Evolutionary conservation across 2,329 filamentous ascomycete species (phyloP), one percentile per base, ranked within the genome.

Genomic region (Paraphaeosphaeria sporulosa): DNA sequence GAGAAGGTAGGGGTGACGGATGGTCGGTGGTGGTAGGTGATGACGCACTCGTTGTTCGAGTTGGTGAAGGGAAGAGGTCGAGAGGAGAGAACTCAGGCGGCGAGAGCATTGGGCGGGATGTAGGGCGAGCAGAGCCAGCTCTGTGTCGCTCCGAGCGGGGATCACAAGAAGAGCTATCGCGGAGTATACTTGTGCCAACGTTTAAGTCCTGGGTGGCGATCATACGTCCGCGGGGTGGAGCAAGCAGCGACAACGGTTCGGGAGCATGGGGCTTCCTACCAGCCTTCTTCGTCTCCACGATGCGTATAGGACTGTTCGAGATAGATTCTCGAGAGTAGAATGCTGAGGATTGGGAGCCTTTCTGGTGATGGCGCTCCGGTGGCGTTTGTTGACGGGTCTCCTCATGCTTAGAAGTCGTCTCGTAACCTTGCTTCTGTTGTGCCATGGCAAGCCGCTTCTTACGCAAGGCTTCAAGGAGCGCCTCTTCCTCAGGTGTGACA

Each of bases 401-500:
- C 38, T 70, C 69, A 38, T 77, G 66, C 60, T 80, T 76, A 6
- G 78, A 59, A 15, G 74, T 74, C 23, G 74, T 66, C 38, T 71
- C 68, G 52, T 77, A 76, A 25, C 75, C 78, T 61, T 80, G 75
- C 1, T 71, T 76, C 43, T 77, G 71, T 63, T 81, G 78, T 27
- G 75, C 75, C 81, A 83, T 82, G 8, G 76, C 78, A 12, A 81
- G 80, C 47, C 81, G 77, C 65, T 83, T 84, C 58, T 78, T 76
- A 8, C 82, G 79, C 80, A 84, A 82, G 70, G 83, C 71, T 57
- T 83, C 82, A 38, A 84, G 63, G 15, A 84, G 66, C 25, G 80
- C 79, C 68, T 82, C 82, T 65, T 84, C 82, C 66, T 84, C 82
- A 56, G 81, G 76, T 1, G 81, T 83, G 17, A 84, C 81, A 32